Base-by-base conservation (phyloP, 805 yeast genomes). In the Lachancea nothofagi region DNA sequence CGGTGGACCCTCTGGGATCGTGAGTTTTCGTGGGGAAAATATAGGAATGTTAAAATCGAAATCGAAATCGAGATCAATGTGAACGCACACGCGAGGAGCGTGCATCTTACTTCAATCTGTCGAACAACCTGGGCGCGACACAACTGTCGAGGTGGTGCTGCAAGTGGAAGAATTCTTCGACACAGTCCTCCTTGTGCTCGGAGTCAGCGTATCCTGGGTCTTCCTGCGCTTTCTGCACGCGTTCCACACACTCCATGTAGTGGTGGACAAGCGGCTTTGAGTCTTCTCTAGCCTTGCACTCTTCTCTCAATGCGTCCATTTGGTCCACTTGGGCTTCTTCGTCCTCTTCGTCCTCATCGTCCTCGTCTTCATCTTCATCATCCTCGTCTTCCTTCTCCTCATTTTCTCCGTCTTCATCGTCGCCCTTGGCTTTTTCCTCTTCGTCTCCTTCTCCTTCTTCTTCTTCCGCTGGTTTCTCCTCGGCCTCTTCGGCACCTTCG, bases 101-200 rank as follows among this genome's bases (percentile, higher is more conserved):
- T n/a, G 20, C 20, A 20, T 17, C 47, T 66, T 78, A 88, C 68
- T 85, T 86, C 69, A 88, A 78, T 70, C 82, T 84, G 72, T 77
- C 70, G 74, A 89, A 86, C 65, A 89, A 72, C 66, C 78, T 82
- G 68, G 95, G 95, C 48, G 95, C 87, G 63, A 82, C 87, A 72
- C 95, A 79, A 64, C 85, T 93, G 68, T 86, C 87, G 57, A 89
- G 54, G 72, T 94, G 86, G 68, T 90, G 97, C 66, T 87, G 87
- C 64, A 89, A 74, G 70, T 93, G 97, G 87, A 90, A 90, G 67
- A 84, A 90, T 70, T 90, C 98, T 70, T 90, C 97, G 47, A 90
- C 83, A 75, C 98, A 90, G 70, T 90, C 97, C 73, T 90, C 98
- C 70, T 90, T 90, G 74, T 86, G 74, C 8, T 72, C 79, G 56